Base-by-base conservation (phyloP, 2,329 filamentous ascomycete species). In the Beauveria scarabaeidicola region DNA sequence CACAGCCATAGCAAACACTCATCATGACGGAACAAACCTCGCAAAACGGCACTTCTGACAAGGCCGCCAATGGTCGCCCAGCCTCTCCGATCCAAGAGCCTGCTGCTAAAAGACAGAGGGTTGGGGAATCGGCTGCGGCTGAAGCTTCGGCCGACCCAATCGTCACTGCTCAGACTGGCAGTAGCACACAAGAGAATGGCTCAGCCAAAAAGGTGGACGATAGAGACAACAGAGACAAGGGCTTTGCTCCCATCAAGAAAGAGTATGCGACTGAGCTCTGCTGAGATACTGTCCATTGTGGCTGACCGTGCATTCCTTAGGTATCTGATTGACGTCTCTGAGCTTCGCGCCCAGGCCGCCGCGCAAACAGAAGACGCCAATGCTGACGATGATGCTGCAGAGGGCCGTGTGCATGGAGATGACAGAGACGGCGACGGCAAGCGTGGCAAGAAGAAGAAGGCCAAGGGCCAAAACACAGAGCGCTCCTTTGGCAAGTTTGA, bases 401-500 rank as follows among this genome's bases (percentile, higher is more conserved):
- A 81, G 64, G 78, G 74, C 19, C 74, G 77, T 40, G 68, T 64
- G 25, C 64, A 69, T 27, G 60, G 61, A 25, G 80, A 81, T 23
- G 84, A 85, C 69, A 60, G 63, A 19, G 64, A 66, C 46, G 62
- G 55, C 69, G 74, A 61, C 51, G 73, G 70, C 63, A 71, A 69
- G 66, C 71, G 69, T 55, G 75, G 75, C 65, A 71, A 72, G 47
- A 78, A 77, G 69, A 77, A 72, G 65, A 84, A 81, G 68, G 79
- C 82, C 27, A 77, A 75, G 65, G 77, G 77, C 13, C 91, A 96
- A 73, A 97, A 97, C 73, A 91, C 87, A 64, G 84, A 84, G 65
- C 88, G 93, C 60, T 83, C 82, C 47, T 97, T 94, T 70, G 91
- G 91, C 54, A 85, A 80, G 63, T 94, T 90, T 46, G 82, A 84